These are phyloP conservation scores for Cutaneotrichosporon cyanovorans DNA, from an alignment of 1,284 basidiomycete genomes.

Conservation along the genomic window DNA sequence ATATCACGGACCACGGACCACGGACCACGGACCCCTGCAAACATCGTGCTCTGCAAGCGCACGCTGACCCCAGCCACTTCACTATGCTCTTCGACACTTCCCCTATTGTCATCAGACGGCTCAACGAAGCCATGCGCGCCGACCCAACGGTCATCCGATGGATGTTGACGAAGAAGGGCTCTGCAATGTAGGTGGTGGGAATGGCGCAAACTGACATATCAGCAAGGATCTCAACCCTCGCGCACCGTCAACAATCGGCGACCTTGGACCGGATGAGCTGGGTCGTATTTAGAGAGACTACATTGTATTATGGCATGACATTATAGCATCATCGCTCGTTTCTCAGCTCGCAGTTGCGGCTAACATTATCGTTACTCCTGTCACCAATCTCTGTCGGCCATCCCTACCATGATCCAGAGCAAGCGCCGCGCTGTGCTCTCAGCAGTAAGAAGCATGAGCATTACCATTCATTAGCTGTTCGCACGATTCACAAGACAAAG, in stretches of 20 bases:
- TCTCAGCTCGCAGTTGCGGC: too few relatives aligned
- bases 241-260: neutral
- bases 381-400: too few relatives aligned
- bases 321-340: neutral
- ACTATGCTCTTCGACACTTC: slow-evolving; percentile 44
- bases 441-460: too few relatives aligned
- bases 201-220: neutral
- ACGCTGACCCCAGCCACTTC: slow-evolving; percentile 37
- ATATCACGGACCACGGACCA: too few relatives aligned
- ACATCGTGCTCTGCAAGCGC: neutral
- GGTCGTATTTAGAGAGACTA: neutral
- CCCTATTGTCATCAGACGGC: slow-evolving; percentile 36
- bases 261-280: neutral
- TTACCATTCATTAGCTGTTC: too few relatives aligned
- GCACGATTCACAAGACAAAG: too few relatives aligned
- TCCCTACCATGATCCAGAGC: too few relatives aligned
- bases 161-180: slow-evolving; percentile 19
- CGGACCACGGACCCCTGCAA: too few relatives aligned
- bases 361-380: too few relatives aligned
- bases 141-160: slow-evolving; percentile 41
- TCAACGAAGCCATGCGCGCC: slow-evolving; percentile 38
- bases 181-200: slow-evolving; percentile 4
- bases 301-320: neutral
- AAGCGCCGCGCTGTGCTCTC: too few relatives aligned
- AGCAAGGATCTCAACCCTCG: neutral